Base-by-base conservation (phyloP, 2,329 filamentous ascomycete species). In the Pyrenophora graminea region DNA sequence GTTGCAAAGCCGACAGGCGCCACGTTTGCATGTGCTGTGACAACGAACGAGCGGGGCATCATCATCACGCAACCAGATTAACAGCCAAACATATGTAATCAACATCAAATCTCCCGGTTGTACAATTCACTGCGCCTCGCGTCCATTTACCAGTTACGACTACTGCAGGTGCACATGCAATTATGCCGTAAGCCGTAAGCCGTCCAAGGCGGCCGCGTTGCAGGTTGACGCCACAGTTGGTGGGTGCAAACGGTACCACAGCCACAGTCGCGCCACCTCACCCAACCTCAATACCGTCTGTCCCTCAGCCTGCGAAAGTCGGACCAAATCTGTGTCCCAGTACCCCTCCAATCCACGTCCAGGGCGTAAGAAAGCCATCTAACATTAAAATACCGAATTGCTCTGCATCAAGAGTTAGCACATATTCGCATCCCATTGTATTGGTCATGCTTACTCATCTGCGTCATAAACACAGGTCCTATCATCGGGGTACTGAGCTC, bases 31-130 rank as follows among this genome's bases (percentile, higher is more conserved):
- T 32, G 18, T 18, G 39, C 21, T 18, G 42, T 33, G 32, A 38
- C 27, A 30, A 48, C 34, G 48, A 58, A 58, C 55, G 46, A 25
- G 55, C 45, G 55, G 55, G 55, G 55, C 48, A 50, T 23, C 12
- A 50, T 23, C 12, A 47, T 17, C 46, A 53, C 38, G 45, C 48
- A 55, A 23, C 48, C 42, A 9, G 15, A 31, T 25, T 38, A 23
- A 12, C 10, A 38, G 19, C 34, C 39, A 43, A 38, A 21, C 25
- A 33, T n/a, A 8, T 9, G 3, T 8, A 9, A 8, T 30, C 3
- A 10, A 30, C 9, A 9, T 30, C 27, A 2, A 30, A 30, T 12
- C 10, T 12, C 3, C 27, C 10, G 2, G 9, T 30, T 9, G 9
- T 12, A 30, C 27, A 30, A 30, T 12, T 30, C 27, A 30, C 27